A percentile compares a stretch with the other conserved stretches of the same genome.
These are phyloP conservation scores for Phytophthora cactorum DNA, from an alignment of 352 stramenopile genomes.

Conservation along the genomic window DNA sequence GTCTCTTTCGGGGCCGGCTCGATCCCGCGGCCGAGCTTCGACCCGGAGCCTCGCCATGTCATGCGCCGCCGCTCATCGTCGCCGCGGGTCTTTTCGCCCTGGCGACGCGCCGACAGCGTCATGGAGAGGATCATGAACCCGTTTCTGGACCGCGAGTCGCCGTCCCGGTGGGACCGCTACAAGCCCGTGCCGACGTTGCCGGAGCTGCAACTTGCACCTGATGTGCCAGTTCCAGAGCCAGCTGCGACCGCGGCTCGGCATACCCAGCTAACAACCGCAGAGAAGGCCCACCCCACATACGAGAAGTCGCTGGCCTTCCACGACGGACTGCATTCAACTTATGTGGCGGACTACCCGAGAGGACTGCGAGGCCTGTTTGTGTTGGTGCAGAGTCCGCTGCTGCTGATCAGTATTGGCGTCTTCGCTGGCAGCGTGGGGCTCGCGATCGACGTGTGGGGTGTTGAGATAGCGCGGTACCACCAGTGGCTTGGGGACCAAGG, in stretches of 20 bases:
- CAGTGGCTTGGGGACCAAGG: slow-evolving; percentile 57
- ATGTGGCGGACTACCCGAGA: slow-evolving; percentile 66
- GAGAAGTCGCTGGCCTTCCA: slow-evolving; percentile 70
- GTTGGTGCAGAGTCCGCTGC: slow-evolving; percentile 70
- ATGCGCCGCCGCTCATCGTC: slow-evolving; percentile 31
- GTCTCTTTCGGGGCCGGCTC: slow-evolving; percentile 24
- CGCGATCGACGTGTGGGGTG: slow-evolving; percentile 68
- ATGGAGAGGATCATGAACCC: slow-evolving; percentile 84
- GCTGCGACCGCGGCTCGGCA: slow-evolving; percentile 1
- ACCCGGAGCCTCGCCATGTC: slow-evolving; percentile 8
- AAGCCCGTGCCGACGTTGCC: slow-evolving; percentile 21
- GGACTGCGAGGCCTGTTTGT: slow-evolving; percentile 68
- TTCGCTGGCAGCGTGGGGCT: slow-evolving; percentile 74
- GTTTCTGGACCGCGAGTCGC: slow-evolving; percentile 60
- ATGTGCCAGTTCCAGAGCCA: slow-evolving; percentile 3
- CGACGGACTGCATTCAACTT: slow-evolving; percentile 79
- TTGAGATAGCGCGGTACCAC: slow-evolving; percentile 69
- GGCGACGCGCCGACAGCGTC: slow-evolving; percentile 58
- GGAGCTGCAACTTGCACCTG: slow-evolving; percentile 11
- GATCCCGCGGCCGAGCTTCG: slow-evolving; percentile 11
- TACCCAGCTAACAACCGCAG: slow-evolving; percentile 7
- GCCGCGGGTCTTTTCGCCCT: slow-evolving; percentile 32
- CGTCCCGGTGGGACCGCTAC: slow-evolving; percentile 26
- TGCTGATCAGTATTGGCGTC: slow-evolving; percentile 69
- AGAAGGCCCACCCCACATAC: slow-evolving; percentile 35